phyloP scores from a whole-genome alignment of 1,139 yeast species.

The Kodamaea suecica region DNA sequence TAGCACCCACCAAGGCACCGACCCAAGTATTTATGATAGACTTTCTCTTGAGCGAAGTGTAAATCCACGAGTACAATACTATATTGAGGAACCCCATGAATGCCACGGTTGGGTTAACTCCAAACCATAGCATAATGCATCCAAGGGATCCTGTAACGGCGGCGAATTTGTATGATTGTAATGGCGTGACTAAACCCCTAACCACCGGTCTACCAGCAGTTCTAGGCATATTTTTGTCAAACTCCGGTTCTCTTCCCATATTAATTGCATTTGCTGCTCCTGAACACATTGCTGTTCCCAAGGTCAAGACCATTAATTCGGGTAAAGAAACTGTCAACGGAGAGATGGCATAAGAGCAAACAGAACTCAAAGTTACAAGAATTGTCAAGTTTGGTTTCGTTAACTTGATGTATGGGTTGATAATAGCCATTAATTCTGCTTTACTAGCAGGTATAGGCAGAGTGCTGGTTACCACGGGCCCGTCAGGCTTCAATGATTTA shows the following conservation, averaged over 20 bases:
- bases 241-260: conserved; percentile 94
- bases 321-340: conserved; percentile 74
- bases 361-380: conserved; percentile 84
- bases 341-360: conserved; percentile 89
- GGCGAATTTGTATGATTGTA: conserved; percentile 80
- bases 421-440: conserved; percentile 26
- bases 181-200: conserved; percentile 70
- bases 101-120: conserved; percentile 87
- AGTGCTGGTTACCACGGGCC: too few species aligned
- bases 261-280: conserved; percentile 96
- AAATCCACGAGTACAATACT: conserved; percentile 79
- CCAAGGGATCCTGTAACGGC: conserved; percentile 71
- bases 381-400: conserved; percentile 88
- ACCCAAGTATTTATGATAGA: conserved; percentile 95
- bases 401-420: conserved; percentile 67
- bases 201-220: conserved; percentile 91
- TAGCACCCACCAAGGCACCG: conserved; percentile 97
- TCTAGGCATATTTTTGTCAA: conserved; percentile 83
- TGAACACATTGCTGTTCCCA: conserved; percentile 85
- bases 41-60: conserved; percentile 84
- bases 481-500: conserved; percentile 5
- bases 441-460: background rate
- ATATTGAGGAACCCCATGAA: conserved; percentile 74
- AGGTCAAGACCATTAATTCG: conserved; percentile 67
- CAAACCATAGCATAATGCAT: conserved; percentile 60